A percentile compares a stretch with the other conserved stretches of the same genome.
Evolutionary conservation across 2,329 filamentous ascomycete genomes (phyloP).

Genomic region (Pseudogymnoascus sp.): DNA sequence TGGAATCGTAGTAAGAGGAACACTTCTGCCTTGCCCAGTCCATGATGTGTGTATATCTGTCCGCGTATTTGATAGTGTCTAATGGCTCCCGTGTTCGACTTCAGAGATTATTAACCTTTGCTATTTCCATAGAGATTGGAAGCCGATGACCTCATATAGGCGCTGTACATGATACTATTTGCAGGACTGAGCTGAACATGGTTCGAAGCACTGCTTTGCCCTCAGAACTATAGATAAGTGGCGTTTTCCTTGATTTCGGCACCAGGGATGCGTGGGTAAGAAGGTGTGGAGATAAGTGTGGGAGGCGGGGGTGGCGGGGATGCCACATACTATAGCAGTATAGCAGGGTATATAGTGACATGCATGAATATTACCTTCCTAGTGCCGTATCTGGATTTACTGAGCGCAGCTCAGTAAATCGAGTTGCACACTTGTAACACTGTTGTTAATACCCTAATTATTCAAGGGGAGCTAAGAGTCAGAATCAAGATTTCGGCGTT

Average conservation of each 20-base stretch:
- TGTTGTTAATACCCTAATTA: not conserved
- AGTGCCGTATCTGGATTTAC: not conserved
- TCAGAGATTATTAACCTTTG: not conserved
- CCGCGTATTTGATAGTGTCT: not conserved
- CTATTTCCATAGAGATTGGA: not conserved
- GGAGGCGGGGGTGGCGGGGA: not conserved
- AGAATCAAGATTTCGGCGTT: not conserved
- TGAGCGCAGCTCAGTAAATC: not conserved
- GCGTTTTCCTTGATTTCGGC: not conserved
- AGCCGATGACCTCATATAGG: conserved; percentile 1
- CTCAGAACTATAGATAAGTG: not conserved
- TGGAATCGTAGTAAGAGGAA: conserved; percentile 19
- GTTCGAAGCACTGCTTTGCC: not conserved
- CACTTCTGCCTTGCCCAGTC: conserved; percentile 10
- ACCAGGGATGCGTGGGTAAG: not conserved
- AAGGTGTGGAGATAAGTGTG: not conserved
- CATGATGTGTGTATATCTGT: conserved; percentile 2
- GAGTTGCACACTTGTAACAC: not conserved
- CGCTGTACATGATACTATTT: not conserved
- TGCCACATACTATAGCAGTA: not conserved
- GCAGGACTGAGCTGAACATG: not conserved
- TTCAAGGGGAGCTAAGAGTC: not conserved
- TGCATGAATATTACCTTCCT: not conserved
- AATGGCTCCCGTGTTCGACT: not conserved
- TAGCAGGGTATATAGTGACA: not conserved